Evolutionary conservation across 331 rosid genomes (phyloP), one percentile per base, ranked within the genome.

Genomic region (Ulmus americana): DNA sequence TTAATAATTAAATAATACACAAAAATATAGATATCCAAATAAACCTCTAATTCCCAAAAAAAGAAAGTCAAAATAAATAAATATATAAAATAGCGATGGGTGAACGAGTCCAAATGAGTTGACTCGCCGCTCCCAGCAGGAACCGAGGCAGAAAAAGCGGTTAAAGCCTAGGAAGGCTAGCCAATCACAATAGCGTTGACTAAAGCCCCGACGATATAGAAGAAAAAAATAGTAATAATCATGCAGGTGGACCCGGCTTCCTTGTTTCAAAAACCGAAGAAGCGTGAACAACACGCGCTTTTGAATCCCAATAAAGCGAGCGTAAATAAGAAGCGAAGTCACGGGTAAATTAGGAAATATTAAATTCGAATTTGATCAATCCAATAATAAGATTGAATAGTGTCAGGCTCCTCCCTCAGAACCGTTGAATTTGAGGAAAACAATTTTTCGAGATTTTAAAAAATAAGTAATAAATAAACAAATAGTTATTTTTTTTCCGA

Each of bases 161-260:
- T n/a, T 35, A 14, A 3, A 59, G 18, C 63, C 39, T 49, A 8
- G 70, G 47, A 55, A 54, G 10, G 20, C 55, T 28, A 55, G 59
- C 72, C 65, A 73, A 71, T 62, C 80, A 63, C 42, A 39, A 59
- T 66, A 68, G 75, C 63, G 82, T 86, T 76, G 85, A 81, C 85
- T 54, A 3, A 15, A 42, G 16, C 68, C 35, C 1, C 22, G 5
- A 49, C 40, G 57, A 10, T 2, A 49, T 63, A 6, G 14, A 6
- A 46, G 18, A 52, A 43, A 39, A 16, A 5, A 54, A 43, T 3
- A 52, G 8, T 58, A 4, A 6, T 39, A 35, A 22, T 20, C 0
- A 5, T 40, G 65, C 70, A 69, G 74, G 69, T 50, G 74, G 56
- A 60, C 35, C 78, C 40, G 22, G 9, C 0, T 28, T 2, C 8